Evolutionary conservation across 768 basidiomycete species (phyloP).

Genomic region (Coprinellus micaceus): DNA sequence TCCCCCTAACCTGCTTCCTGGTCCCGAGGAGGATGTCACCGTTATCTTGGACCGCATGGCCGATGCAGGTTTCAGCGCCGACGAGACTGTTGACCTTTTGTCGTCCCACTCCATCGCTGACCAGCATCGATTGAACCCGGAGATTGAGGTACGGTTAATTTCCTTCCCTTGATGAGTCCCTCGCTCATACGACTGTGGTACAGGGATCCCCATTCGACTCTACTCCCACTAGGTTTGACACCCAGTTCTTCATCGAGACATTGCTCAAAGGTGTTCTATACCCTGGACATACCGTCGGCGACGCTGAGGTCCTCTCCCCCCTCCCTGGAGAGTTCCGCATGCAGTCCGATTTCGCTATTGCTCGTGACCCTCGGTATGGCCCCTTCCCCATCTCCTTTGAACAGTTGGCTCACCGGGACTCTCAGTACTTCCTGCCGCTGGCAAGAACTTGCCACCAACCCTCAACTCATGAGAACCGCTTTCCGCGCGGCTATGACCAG

Average conservation of each 20-base stretch:
- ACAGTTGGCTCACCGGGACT: conserved; percentile 30
- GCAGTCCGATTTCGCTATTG: conserved; percentile 34
- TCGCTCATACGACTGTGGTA: background rate
- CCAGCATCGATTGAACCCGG: conserved; percentile 21
- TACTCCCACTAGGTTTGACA: conserved; percentile 40
- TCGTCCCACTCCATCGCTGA: conserved; percentile 30
- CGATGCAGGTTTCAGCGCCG: conserved; percentile 32
- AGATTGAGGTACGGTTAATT: conserved; percentile 12
- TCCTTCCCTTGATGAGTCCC: conserved; percentile 13
- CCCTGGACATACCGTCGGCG: conserved; percentile 35
- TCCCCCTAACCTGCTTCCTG: conserved; percentile 27
- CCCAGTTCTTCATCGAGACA: conserved; percentile 42
- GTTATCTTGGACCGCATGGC: conserved; percentile 30
- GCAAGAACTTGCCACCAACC: conserved; percentile 40
- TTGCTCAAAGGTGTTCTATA: conserved; percentile 38
- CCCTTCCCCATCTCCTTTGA: background rate
- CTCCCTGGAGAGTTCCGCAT: conserved; percentile 41
- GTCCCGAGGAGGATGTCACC: conserved; percentile 23
- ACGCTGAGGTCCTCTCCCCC: conserved; percentile 37
- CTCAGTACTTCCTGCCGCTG: conserved; percentile 44
- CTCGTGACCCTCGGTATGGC: background rate
- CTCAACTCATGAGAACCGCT: conserved; percentile 27
- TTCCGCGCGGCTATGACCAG: conserved; percentile 45
- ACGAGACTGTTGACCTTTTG: conserved; percentile 36
- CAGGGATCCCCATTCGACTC: conserved; percentile 42